Percentiles rank a stretch among this genome's conserved stretches.
These are phyloP conservation scores for Rhodotorula taiwanensis DNA, from an alignment of 768 basidiomycete genomes.

Conservation along the genomic window DNA sequence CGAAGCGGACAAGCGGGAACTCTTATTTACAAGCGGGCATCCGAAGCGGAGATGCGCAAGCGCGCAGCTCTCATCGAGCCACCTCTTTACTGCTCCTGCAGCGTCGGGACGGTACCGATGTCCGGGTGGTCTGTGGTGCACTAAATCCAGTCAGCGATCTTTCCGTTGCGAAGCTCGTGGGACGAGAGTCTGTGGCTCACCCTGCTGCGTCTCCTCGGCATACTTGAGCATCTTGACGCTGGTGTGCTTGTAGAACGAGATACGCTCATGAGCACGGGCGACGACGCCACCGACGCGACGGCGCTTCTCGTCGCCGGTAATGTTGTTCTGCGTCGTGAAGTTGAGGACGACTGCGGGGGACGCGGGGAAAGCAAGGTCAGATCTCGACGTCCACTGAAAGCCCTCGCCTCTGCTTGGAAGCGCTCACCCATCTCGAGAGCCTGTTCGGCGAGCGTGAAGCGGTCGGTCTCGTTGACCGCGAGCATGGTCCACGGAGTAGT, in stretches of 20 bases:
- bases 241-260: constrained; percentile 16
- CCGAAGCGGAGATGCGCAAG: too few species aligned
- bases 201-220: constrained; percentile 28
- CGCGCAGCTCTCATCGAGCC: too few species aligned
- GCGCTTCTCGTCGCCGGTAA: constrained; percentile 25
- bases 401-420: constrained; percentile 21
- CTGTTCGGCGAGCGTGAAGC: constrained; percentile 44
- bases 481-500: constrained; percentile 58
- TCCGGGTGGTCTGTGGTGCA: constrained; percentile 15
- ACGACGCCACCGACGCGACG: constrained; percentile 27
- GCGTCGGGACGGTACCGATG: constrained; percentile 8
- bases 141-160: background rate
- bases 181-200: too few species aligned
- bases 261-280: constrained; percentile 28
- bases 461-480: constrained; percentile 42
- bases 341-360: constrained; percentile 9
- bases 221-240: constrained; percentile 1
- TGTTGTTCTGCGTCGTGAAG: constrained; percentile 23
- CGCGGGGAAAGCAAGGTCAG: background rate
- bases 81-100: constrained; percentile 10
- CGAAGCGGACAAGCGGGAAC: too few species aligned
- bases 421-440: constrained; percentile 43
- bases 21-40: too few species aligned
- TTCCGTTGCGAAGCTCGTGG: too few species aligned
- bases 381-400: constrained; percentile 20